Evolutionary conservation across 2,329 filamentous ascomycete species (phyloP), one percentile per base, ranked within the genome.

Genomic region (Catunica adiposa): DNA sequence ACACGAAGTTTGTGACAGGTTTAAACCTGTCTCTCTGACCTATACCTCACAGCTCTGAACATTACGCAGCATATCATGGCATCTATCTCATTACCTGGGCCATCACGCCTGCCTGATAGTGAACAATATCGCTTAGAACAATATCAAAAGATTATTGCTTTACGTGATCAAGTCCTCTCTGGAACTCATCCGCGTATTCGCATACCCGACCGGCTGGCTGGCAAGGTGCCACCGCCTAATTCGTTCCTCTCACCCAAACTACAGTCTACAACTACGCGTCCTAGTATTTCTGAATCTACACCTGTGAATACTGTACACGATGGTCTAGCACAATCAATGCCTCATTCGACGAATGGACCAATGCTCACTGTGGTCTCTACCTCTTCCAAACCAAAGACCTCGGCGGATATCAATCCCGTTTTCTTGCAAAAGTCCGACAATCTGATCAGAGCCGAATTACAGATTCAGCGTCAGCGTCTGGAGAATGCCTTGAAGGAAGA

Each of bases 381-480:
- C 11, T 34, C 29, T 11, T 34, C 29, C 29, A 34, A 34, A 34
- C 11, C 70, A 63, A 68, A 75, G 61, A 69, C 71, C 58, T 77
- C 75, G 61, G 79, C 81, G 59, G 82, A 83, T 67, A 85, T 92
- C 70, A 80, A 94, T 67, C 86, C 88, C 52, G 81, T 94, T 59
- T 75, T 94, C 62, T 75, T 94, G 67, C 83, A 86, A 65, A 95
- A 95, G 69, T 89, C 89, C 62, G 84, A 88, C 65, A 81, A 86
- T 65, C 73, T 94, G 62, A 80, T 92, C 65, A 84, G 81, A 70
- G 87, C 88, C 64, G 88, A 94, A 69, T 72, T 87, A 59, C 80
- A 84, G 65, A 69, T 90, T 60, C 86, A 88, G 68, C 81, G 90
- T 60, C 81, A 89, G 68, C 80, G 84, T 60, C 73, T 96, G 63